Evolutionary conservation across 2,329 filamentous ascomycete species (phyloP).

Genomic region (Acrocalymma vagum): DNA sequence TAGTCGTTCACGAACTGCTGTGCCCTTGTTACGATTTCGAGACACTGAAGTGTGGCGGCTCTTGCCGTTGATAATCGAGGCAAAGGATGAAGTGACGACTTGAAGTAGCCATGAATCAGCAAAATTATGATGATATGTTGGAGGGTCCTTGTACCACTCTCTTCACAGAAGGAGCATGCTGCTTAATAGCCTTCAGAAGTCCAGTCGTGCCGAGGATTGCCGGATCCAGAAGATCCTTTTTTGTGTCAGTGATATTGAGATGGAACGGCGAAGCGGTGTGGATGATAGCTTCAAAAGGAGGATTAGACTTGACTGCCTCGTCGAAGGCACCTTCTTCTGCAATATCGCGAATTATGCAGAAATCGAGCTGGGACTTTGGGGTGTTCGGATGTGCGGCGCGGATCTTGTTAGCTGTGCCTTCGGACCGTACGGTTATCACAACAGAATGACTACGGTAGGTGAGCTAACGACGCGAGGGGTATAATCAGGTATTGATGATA

Average conservation of each 20-base stretch:
- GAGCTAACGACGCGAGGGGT: too few species aligned
- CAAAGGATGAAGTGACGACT: constrained; percentile 72
- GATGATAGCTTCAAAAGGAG: constrained; percentile 70
- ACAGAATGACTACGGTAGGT: constrained; percentile 67
- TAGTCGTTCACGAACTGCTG: too few species aligned
- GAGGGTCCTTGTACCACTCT: too few species aligned
- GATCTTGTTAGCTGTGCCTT: constrained; percentile 65
- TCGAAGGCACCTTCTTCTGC: constrained; percentile 73
- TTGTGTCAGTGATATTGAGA: constrained; percentile 71
- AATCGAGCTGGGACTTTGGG: constrained; percentile 65
- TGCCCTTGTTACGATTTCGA: too few species aligned
- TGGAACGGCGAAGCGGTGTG: constrained; percentile 65
- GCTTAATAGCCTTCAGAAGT: constrained; percentile 65
- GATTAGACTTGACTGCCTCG: constrained; percentile 61
- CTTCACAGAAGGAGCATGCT: constrained; percentile 69
- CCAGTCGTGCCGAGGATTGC: constrained; percentile 68
- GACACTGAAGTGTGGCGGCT: too few species aligned
- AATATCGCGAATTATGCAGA: constrained; percentile 75
- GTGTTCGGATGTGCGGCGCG: constrained; percentile 56
- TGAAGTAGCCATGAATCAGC: too few species aligned
- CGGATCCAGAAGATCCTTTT: constrained; percentile 66
- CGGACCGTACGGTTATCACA: constrained; percentile 66
- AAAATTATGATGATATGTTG: too few species aligned
- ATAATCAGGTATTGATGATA: constrained; percentile 1
- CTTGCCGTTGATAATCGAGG: constrained; percentile 63